Evolutionary conservation across 2,329 filamentous ascomycete genomes (phyloP).

Genomic region (Trichoderma sp.): DNA sequence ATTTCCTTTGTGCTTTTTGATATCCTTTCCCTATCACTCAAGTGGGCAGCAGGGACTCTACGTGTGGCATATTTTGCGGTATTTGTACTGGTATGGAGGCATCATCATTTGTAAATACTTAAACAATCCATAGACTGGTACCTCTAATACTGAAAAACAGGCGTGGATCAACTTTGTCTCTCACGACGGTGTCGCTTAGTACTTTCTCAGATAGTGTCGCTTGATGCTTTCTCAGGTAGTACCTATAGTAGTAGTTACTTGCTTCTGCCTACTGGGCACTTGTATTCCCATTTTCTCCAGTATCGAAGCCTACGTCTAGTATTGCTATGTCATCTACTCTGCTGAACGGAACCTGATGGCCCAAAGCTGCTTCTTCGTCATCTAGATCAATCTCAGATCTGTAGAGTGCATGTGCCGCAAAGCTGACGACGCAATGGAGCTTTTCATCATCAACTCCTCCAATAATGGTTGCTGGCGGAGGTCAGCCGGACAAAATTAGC

Average conservation of each 20-base stretch:
- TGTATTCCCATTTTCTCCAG: too few species aligned
- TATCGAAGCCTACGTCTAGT: too few species aligned
- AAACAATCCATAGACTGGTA: slow-evolving; percentile 16
- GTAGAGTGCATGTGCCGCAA: neutral
- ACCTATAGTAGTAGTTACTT: too few species aligned
- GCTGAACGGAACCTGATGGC: neutral
- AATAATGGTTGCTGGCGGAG: neutral
- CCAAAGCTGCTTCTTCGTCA: neutral
- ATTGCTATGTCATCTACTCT: neutral
- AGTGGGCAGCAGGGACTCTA: slow-evolving; percentile 15
- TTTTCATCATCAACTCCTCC: neutral
- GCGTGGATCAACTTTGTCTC: neutral
- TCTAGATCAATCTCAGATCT: neutral
- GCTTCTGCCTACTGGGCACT: too few species aligned
- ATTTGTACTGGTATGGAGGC: slow-evolving; percentile 9
- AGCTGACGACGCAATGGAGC: slow-evolving; percentile 2
- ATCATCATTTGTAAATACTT: slow-evolving; percentile 15
- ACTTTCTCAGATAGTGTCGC: neutral
- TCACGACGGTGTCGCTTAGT: neutral
- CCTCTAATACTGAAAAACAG: neutral
- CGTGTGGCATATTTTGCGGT: slow-evolving; percentile 12
- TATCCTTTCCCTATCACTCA: slow-evolving; percentile 29
- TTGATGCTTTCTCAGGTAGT: too few species aligned
- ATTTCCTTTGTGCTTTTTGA: slow-evolving; percentile 28
- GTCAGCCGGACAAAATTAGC: slow-evolving; percentile 2